These are phyloP conservation scores for Kurtzmaniella quercitrusa DNA, from an alignment of 1,139 yeast genomes.

Conservation along the genomic window DNA sequence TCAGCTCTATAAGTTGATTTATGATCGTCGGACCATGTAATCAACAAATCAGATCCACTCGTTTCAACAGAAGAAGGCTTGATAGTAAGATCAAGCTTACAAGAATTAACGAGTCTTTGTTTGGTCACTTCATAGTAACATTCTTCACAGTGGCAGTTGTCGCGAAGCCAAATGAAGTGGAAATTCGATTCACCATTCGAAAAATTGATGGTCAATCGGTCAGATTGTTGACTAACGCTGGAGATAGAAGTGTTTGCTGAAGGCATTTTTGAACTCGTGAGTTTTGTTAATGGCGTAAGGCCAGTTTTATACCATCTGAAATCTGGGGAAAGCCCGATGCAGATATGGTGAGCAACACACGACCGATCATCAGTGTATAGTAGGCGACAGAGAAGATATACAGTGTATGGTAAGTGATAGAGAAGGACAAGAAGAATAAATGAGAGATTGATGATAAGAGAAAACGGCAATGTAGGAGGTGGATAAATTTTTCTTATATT, in stretches of 20 bases:
- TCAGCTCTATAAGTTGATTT: conserved; percentile 38
- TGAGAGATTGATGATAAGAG: too few relatives aligned
- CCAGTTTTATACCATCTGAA: neutral
- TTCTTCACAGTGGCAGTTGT: conserved; percentile 60
- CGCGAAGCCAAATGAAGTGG: conserved; percentile 67
- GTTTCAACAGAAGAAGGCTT: conserved; percentile 23
- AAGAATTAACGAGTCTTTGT: conserved; percentile 62
- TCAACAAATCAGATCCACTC: conserved; percentile 15
- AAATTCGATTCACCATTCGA: conserved; percentile 14
- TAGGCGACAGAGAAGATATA: neutral
- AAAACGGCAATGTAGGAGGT: too few relatives aligned
- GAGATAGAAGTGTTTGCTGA: neutral
- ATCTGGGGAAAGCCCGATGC: neutral
- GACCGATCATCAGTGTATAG: conserved; percentile 1
- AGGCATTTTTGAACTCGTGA: neutral
- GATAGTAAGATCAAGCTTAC: conserved; percentile 47
- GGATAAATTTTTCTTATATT: too few relatives aligned
- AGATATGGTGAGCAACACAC: neutral
- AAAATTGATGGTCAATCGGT: conserved; percentile 1
- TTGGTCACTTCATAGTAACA: conserved; percentile 61
- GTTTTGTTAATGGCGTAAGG: neutral
- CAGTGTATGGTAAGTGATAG: conserved; percentile 7
- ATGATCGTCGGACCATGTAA: conserved; percentile 52
- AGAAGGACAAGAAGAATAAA: neutral
- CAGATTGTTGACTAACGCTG: neutral